phyloP scores from a whole-genome alignment of 169 alveolate genomes.

The Plasmodium inui region DNA sequence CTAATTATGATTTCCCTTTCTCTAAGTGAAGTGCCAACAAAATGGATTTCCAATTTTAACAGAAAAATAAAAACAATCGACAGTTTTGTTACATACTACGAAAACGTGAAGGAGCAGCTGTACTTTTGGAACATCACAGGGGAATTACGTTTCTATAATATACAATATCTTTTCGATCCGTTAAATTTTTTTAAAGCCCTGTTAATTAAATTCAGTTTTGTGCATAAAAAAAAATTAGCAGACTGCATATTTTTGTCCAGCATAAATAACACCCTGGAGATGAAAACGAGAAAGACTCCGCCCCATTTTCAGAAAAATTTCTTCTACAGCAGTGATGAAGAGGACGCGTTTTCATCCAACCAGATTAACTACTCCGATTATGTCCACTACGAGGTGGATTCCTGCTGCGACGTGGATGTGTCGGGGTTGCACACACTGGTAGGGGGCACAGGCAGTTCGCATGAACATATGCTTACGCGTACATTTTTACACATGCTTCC shows the following conservation, averaged over 20 bases:
- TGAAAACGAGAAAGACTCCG: conserved; percentile 2
- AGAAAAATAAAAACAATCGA: conserved; percentile 41
- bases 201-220: conserved; percentile 36
- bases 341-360: conserved; percentile 3
- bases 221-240: conserved; percentile 45
- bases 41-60: conserved; percentile 53
- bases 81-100: conserved; percentile 46
- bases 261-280: conserved; percentile 11
- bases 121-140: conserved; percentile 75
- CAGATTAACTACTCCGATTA: conserved; percentile 32
- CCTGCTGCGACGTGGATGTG: conserved; percentile 4
- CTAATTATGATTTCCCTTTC: conserved; percentile 41
- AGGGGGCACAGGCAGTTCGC: background rate
- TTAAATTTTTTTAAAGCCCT: conserved; percentile 36
- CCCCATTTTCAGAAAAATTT: conserved; percentile 43
- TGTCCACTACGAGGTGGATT: conserved; percentile 38
- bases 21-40: conserved; percentile 27
- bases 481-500: background rate
- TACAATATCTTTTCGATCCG: conserved; percentile 60
- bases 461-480: background rate
- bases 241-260: conserved; percentile 36
- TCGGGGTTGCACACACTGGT: conserved; percentile 45
- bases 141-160: conserved; percentile 46
- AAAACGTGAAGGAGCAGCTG: conserved; percentile 60
- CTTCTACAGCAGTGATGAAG: conserved; percentile 65